Conservation (phyloP, 2,329 filamentous ascomycete species). For the Calonectria leucothoes region DNA sequence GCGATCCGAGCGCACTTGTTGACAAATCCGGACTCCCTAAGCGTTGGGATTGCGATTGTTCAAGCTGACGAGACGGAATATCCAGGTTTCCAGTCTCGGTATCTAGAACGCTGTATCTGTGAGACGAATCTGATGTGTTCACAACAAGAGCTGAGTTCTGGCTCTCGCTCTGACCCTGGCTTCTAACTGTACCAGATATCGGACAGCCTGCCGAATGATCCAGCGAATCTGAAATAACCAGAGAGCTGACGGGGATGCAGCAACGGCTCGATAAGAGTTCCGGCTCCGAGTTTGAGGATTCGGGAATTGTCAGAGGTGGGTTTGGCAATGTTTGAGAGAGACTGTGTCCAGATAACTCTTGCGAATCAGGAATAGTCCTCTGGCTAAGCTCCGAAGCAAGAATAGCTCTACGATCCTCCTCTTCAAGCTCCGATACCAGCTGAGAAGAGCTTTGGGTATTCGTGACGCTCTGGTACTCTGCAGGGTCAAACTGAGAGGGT, state of each 20-base stretch:
- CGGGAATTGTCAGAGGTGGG: slow-evolving; percentile 9
- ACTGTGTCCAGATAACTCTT: slow-evolving; percentile 47
- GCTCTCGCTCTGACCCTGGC: background rate
- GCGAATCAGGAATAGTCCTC: slow-evolving; percentile 58
- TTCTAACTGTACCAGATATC: background rate
- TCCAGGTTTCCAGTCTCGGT: slow-evolving; percentile 25
- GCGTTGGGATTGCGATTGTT: slow-evolving; percentile 12
- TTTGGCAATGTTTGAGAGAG: slow-evolving; percentile 27
- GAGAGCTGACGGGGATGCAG: slow-evolving; percentile 10
- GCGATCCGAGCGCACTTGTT: background rate
- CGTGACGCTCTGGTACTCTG: slow-evolving; percentile 50
- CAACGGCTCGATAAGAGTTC: slow-evolving; percentile 14
- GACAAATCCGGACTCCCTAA: slow-evolving; percentile 10
- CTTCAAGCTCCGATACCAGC: slow-evolving; percentile 49
- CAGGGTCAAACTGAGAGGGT: slow-evolving; percentile 45
- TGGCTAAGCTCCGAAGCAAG: slow-evolving; percentile 48
- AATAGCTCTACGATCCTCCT: slow-evolving; percentile 46
- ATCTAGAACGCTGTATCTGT: slow-evolving; percentile 24
- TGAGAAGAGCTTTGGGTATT: slow-evolving; percentile 44
- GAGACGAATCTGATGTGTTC: slow-evolving; percentile 13
- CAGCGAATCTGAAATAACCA: slow-evolving; percentile 38
- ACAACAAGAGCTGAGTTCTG: background rate
- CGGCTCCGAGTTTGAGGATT: slow-evolving; percentile 6
- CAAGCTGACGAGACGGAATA: slow-evolving; percentile 45
- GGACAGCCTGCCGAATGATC: slow-evolving; percentile 25